Base-by-base conservation (phyloP, 225 moss, liverwort and hornwort genomes). In the Marchantia polymorpha region DNA sequence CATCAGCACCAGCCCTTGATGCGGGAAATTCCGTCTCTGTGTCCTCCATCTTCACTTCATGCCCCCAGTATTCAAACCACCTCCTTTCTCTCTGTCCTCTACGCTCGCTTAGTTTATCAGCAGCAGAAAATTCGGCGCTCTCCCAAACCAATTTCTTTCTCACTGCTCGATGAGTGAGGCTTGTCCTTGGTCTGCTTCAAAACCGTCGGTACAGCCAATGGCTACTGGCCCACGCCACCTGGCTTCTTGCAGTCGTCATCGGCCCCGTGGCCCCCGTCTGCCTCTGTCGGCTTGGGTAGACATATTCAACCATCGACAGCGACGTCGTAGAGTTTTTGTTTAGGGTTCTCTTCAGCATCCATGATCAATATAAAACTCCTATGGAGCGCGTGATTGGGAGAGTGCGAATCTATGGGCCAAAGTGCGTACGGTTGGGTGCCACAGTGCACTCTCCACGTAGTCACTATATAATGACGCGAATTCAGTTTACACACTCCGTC, bases 21-120 rank as follows among this genome's bases (percentile, higher is more conserved):
- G 39, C 69, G 23, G 60, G 53, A 73, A 70, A 3, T 52, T 80
- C 80, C 47, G 69, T 73, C 59, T 73, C 80, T 52, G 80, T 51
- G 63, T 87, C 82, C 80, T 84, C 87, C 87, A 84, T 87, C 77
- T 79, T 87, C 84, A 87, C 61, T 20, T 77, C 77, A 77, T 77
- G 26, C 79, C 51, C 65, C 60, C 25, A 54, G 47, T 22, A 12
- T 47, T 51, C 39, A 39, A 71, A 16, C 8, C 52, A 0, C 26
- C 49, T 71, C 13, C 53, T 29, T 16, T 50, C 14, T 17, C 29
- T 75, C 74, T 58, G 12, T 1, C 29, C 16, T 55, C 27, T 73
- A 26, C 26, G 50, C 51, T 47, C 72, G 46, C 68, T 69, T 69
- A 39, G 39, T 39, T 39, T 39, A 39, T 47, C 71, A 65, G 27